phyloP scores from a whole-genome alignment of 805 yeast genomes.

The Torulaspora delbrueckii region DNA sequence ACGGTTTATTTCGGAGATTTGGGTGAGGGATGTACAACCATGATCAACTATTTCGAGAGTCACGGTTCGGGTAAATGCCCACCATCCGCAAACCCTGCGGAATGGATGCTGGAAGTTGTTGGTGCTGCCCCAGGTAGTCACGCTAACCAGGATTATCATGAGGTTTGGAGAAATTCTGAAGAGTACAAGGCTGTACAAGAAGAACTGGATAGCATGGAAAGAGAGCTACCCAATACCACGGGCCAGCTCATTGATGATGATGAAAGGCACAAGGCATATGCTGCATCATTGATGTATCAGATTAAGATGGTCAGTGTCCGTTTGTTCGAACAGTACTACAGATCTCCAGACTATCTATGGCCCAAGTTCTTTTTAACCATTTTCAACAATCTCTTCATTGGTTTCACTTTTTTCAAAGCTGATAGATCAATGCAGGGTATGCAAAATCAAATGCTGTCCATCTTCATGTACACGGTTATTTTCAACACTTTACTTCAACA shows the following conservation, averaged over 20 bases:
- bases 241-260: constrained; percentile 33
- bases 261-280: constrained; percentile 37
- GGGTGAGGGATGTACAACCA: constrained; percentile 52
- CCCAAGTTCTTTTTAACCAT: constrained; percentile 52
- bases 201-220: constrained; percentile 63
- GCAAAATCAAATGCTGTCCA: constrained; percentile 77
- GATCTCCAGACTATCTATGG: constrained; percentile 61
- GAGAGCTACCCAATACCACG: constrained; percentile 44
- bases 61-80: constrained; percentile 68
- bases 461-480: constrained; percentile 61
- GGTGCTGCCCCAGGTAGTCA: constrained; percentile 81
- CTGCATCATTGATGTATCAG: constrained; percentile 42
- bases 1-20: constrained; percentile 70
- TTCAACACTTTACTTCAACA: constrained; percentile 58
- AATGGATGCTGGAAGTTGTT: constrained; percentile 85
- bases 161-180: constrained; percentile 69
- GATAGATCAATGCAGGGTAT: constrained; percentile 58
- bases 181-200: constrained; percentile 54
- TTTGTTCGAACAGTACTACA: constrained; percentile 60
- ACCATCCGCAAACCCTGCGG: constrained; percentile 70
- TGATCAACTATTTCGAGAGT: constrained; percentile 61
- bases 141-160: constrained; percentile 65
- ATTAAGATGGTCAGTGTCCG: constrained; percentile 46
- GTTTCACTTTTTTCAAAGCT: constrained; percentile 71
- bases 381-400: constrained; percentile 59